These are phyloP conservation scores for Perkinsus olseni DNA, from an alignment of 169 alveolate species.

Conservation along the genomic window DNA sequence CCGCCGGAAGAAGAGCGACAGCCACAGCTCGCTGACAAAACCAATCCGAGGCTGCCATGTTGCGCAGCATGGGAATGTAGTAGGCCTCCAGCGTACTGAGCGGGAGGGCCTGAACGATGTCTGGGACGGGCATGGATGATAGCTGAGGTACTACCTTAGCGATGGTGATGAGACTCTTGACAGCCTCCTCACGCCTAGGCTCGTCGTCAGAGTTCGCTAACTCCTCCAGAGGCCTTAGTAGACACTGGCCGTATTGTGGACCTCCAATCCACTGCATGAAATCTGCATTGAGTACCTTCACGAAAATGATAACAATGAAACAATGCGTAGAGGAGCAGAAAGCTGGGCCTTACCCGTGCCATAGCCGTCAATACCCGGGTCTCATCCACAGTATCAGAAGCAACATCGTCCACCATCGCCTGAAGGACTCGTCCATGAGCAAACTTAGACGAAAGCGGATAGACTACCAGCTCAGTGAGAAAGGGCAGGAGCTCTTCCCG, in stretches of 20 bases:
- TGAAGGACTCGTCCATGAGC: not conserved
- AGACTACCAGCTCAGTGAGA: not conserved
- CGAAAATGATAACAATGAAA: not conserved
- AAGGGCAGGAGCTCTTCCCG: not conserved
- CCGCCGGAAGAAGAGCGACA: not conserved
- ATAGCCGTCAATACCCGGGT: not conserved
- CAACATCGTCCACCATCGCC: not conserved
- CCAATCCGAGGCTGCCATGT: not conserved
- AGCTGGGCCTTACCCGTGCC: not conserved
- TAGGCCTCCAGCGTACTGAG: not conserved
- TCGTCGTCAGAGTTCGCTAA: not conserved
- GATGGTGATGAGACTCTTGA: not conserved
- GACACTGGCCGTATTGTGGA: not conserved
- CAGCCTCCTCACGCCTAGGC: not conserved
- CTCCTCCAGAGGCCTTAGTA: not conserved
- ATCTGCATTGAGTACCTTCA: not conserved
- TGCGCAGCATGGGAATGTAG: not conserved
- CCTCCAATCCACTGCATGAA: not conserved
- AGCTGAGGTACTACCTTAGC: not conserved
- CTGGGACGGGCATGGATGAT: too few species aligned
- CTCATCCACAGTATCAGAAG: not conserved
- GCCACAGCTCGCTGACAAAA: not conserved
- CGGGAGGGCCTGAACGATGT: not conserved
- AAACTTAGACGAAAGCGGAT: not conserved
- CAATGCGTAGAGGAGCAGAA: too few species aligned